These are phyloP conservation scores for Tardiomyces blankii DNA, from an alignment of 1,139 yeast species.

Conservation along the genomic window DNA sequence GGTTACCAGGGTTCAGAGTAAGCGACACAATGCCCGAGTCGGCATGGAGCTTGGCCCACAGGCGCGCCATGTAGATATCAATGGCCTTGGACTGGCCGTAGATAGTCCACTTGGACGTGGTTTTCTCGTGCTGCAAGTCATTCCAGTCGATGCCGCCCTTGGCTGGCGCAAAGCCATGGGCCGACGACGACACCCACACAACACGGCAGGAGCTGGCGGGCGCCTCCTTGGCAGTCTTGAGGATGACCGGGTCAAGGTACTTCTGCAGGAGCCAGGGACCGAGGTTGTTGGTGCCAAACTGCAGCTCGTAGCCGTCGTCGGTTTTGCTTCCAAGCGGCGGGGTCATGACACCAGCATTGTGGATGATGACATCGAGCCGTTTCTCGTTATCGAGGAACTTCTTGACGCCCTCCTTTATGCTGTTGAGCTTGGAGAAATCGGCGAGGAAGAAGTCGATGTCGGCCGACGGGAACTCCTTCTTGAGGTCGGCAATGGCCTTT, in stretches of 20 bases:
- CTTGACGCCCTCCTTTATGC: slow-evolving; percentile 33
- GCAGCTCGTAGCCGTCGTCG: slow-evolving; percentile 38
- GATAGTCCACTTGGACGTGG: background rate
- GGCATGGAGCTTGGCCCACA: slow-evolving; percentile 31
- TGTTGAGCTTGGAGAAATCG: slow-evolving; percentile 37
- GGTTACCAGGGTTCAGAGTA: slow-evolving; percentile 39
- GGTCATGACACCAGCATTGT: slow-evolving; percentile 37
- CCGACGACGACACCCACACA: slow-evolving; percentile 38
- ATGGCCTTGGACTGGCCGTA: slow-evolving; percentile 43
- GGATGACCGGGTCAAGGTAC: slow-evolving; percentile 33
- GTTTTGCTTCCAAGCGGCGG: slow-evolving; percentile 30
- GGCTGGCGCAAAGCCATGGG: slow-evolving; percentile 27
- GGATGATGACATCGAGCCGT: slow-evolving; percentile 20
- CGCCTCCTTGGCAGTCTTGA: slow-evolving; percentile 8
- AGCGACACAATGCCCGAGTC: slow-evolving; percentile 28
- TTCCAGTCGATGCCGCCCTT: slow-evolving; percentile 5
- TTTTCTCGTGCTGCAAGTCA: slow-evolving; percentile 3
- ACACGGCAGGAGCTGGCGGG: slow-evolving; percentile 24
- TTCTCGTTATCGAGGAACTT: slow-evolving; percentile 20
- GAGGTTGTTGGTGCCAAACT: slow-evolving; percentile 40
- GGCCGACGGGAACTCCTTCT: slow-evolving; percentile 16
- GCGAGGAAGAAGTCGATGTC: slow-evolving; percentile 16
- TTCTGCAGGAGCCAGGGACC: slow-evolving; percentile 42
- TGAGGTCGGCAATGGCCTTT: slow-evolving; percentile 25
- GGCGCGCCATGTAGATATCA: slow-evolving; percentile 32